Evolutionary conservation across 352 stramenopile species (phyloP), one percentile per base, ranked within the genome.

Genomic region (Phytophthora kernoviae): DNA sequence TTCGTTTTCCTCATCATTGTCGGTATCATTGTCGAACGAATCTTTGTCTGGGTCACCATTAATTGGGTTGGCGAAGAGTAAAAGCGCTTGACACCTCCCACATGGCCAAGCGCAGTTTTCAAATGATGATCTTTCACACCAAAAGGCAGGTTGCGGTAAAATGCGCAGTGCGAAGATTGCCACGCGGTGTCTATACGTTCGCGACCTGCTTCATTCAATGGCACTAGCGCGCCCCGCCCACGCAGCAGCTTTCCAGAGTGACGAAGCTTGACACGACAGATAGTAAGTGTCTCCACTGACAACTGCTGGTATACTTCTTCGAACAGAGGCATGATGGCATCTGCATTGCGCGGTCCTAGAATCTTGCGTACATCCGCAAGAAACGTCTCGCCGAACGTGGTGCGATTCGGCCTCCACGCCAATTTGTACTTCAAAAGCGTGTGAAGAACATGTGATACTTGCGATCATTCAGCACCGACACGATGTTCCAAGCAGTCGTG

Each of bases 381-480:
- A 59, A 95, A 95, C 10, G 84, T 95, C 30, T 90, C 73, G 18
- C 77, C 84, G 26, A 93, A 95, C 2, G 80, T 92, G 9, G 79
- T 37, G 45, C 83, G 83, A 62, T 88, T 93, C 7, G 87, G 86
- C 7, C 87, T 72, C 84, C 84, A 93, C 45, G 84, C 84, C 45
- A 95, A 77, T 60, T 95, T 95, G 74, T 95, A 87, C 67, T 90
- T 88, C 32, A 95, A 73, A 93, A 92, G 26, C 87, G 87, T 40
- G 76, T 88, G 64, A 92, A 95, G 62, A 95, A 95, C 54, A 91
- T 84, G 63, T 95, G 87, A 60, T 94, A 94, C 74, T 90, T 77
- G 41, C 82, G 83, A 57, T 95, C 84, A 49, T 93, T 78, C 15
- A 95, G 68, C 56, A 95, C 75, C 20, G 81, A 88, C 21, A 91